These are phyloP conservation scores for Rubia peregrina DNA, from an alignment of 305 asterid species.

Conservation along the genomic window DNA sequence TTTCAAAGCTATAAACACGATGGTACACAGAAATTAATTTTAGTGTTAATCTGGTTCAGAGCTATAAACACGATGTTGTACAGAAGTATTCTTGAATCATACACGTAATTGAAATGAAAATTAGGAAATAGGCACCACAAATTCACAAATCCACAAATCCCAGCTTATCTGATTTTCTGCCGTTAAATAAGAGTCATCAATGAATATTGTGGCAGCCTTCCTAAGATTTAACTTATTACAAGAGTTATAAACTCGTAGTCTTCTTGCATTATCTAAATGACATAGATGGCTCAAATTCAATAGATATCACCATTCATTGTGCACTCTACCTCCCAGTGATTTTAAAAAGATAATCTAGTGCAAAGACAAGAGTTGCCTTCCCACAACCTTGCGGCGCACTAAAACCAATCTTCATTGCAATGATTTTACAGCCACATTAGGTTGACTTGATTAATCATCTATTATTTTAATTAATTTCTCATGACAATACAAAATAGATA, in stretches of 20 bases:
- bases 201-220: conserved; percentile 76
- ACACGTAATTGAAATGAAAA: not conserved
- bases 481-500: conserved; percentile 16
- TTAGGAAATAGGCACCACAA: not conserved
- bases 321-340: conserved; percentile 81
- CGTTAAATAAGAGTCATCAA: conserved; percentile 93
- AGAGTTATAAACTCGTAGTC: conserved; percentile 12
- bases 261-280: not conserved
- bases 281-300: conserved; percentile 19
- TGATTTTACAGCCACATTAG: conserved; percentile 16
- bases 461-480: not conserved
- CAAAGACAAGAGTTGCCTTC: conserved; percentile 90
- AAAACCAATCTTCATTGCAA: conserved; percentile 84
- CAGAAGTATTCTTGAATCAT: no score
- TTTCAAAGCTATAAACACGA: no score
- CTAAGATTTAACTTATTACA: conserved; percentile 44
- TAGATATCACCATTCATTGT: conserved; percentile 36
- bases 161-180: conserved; percentile 70
- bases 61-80: no score
- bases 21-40: no score
- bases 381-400: conserved; percentile 99
- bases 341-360: conserved; percentile 72
- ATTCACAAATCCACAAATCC: not conserved
- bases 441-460: not conserved
- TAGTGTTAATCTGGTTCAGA: no score